Evolutionary conservation across 2,329 filamentous ascomycete genomes (phyloP).

Genomic region (Aurifilum marmelostoma): DNA sequence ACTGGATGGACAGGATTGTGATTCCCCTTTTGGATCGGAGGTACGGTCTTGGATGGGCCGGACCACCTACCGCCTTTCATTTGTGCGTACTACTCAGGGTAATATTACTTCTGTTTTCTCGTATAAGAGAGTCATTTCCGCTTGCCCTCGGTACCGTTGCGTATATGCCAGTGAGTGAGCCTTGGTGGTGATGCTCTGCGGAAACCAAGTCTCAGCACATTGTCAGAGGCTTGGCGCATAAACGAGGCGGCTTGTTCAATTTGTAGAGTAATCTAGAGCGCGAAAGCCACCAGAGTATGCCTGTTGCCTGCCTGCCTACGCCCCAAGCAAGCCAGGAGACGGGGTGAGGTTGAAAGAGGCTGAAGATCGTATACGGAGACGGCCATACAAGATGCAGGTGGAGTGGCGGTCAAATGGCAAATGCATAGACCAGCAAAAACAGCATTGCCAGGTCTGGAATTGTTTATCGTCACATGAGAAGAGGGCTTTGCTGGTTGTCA

Average conservation of each 20-base stretch:
- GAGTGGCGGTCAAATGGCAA: background rate
- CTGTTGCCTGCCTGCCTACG: background rate
- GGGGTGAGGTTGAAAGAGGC: background rate
- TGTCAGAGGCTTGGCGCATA: too few relatives aligned
- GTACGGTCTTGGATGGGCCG: slow-evolving; percentile 10
- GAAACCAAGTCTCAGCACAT: too few relatives aligned
- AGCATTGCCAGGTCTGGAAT: background rate
- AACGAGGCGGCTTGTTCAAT: background rate
- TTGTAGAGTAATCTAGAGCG: background rate
- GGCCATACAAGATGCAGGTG: background rate
- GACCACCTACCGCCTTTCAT: slow-evolving; percentile 8
- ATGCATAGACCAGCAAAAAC: background rate
- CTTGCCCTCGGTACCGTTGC: background rate
- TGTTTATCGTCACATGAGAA: background rate
- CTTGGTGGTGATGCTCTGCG: background rate
- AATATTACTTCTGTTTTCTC: background rate
- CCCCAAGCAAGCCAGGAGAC: background rate
- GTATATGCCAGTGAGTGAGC: too few relatives aligned
- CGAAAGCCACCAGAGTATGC: background rate
- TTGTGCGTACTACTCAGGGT: background rate
- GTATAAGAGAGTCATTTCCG: background rate
- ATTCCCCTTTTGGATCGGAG: slow-evolving; percentile 12
- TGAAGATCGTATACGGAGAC: background rate
- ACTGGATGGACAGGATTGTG: slow-evolving; percentile 14
- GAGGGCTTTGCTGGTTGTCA: too few relatives aligned